Percentiles rank a stretch among this genome's conserved stretches.
Conservation (phyloP, 768 basidiomycete species). For the Suillus discolor region DNA sequence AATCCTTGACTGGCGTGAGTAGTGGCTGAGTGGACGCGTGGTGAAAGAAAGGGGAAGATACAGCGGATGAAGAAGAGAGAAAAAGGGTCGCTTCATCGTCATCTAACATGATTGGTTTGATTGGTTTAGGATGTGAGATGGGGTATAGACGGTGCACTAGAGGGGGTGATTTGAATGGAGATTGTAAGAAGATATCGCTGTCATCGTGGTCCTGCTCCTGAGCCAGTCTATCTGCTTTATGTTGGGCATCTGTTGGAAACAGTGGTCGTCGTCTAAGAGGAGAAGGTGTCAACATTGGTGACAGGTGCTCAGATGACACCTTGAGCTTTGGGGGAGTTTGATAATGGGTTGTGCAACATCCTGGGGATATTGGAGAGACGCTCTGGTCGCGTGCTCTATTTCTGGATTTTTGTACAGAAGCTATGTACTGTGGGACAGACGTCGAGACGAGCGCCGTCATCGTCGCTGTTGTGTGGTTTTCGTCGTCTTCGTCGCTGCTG, state of each 20-base stretch:
- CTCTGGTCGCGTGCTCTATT: constrained; percentile 28
- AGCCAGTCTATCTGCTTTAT: constrained; percentile 30
- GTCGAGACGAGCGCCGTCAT: constrained; percentile 31
- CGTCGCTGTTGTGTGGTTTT: constrained; percentile 18
- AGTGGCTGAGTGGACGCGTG: constrained; percentile 50
- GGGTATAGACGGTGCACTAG: constrained; percentile 45
- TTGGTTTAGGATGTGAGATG: constrained; percentile 24
- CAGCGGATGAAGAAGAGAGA: constrained; percentile 47
- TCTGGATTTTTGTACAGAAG: constrained; percentile 27
- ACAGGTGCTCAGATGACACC: constrained; percentile 43
- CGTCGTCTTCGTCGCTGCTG: constrained; percentile 14
- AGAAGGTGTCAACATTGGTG: constrained; percentile 67
- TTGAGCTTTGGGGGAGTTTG: constrained; percentile 37
- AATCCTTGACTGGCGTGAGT: constrained; percentile 63
- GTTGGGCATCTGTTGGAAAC: constrained; percentile 30
- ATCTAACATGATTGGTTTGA: constrained; percentile 32
- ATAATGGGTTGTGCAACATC: constrained; percentile 33
- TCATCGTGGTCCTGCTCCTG: constrained; percentile 40
- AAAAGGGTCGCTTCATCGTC: constrained; percentile 64
- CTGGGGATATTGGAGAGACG: constrained; percentile 35
- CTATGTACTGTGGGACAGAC: constrained; percentile 36
- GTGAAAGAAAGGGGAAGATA: constrained; percentile 45
- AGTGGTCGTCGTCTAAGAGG: constrained; percentile 52
- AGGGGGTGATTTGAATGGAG: constrained; percentile 51
- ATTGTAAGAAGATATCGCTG: constrained; percentile 52